Percentiles rank a stretch among this genome's conserved stretches.
Conservation (phyloP, 768 basidiomycete species). For the Tricholoma hemisulphureum region DNA sequence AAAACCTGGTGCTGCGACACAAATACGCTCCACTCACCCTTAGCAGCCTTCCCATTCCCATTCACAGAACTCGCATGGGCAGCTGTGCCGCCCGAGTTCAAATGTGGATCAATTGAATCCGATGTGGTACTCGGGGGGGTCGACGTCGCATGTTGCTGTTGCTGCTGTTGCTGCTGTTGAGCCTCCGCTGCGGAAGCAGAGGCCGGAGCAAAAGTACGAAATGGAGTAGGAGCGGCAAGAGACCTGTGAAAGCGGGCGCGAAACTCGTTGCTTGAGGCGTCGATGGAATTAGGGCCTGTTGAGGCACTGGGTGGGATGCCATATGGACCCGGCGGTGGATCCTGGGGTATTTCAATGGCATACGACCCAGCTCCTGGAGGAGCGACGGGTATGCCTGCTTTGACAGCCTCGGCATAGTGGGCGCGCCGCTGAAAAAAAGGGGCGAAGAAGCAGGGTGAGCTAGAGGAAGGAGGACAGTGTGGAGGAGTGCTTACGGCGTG, state of each 20-base stretch:
- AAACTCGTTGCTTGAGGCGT: conserved; percentile 45
- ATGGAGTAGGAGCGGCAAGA: conserved; percentile 60
- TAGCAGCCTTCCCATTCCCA: background rate
- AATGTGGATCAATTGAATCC: background rate
- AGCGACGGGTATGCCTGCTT: conserved; percentile 24
- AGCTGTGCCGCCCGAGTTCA: background rate
- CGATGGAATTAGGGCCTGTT: conserved; percentile 17
- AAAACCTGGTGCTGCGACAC: background rate
- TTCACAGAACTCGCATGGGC: background rate
- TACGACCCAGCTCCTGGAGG: conserved; percentile 7
- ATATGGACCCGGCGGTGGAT: conserved; percentile 4
- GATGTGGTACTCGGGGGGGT: background rate
- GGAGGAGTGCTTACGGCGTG: conserved; percentile 53
- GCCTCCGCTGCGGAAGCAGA: background rate
- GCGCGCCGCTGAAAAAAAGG: conserved; percentile 37
- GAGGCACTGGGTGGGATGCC: conserved; percentile 19
- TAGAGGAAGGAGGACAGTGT: conserved; percentile 5
- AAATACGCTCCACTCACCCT: background rate
- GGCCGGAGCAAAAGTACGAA: conserved; percentile 31
- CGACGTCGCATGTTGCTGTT: background rate
- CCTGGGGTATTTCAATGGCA: conserved; percentile 15
- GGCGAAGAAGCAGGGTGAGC: background rate
- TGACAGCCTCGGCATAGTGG: conserved; percentile 42
- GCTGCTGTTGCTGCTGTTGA: background rate
- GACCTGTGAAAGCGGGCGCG: conserved; percentile 66